Base-by-base conservation (phyloP, 2,329 filamentous ascomycete genomes). In the Trichoderma sp. region DNA sequence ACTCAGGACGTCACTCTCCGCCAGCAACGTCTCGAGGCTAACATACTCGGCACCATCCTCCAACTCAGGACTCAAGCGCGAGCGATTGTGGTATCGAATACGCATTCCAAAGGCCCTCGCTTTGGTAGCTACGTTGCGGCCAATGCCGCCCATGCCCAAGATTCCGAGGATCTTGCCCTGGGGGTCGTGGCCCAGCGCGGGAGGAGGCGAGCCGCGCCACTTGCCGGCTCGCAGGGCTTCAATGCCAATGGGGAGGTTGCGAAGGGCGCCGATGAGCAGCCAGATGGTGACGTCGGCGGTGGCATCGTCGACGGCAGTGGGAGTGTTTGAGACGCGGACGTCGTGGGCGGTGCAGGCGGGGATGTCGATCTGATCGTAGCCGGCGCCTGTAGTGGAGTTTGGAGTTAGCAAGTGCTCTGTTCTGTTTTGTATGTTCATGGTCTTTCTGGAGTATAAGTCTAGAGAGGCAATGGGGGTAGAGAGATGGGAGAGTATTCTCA, bases 71-170 rank as follows among this genome's bases (percentile, higher is more conserved):
- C 81, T 83, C 74, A 96, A 81, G 76, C 84, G 81, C 1, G 83
- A 87, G 8, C 93, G 89, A 79, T 96, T 96, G 77, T 94, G 86
- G 77, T 97, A 96, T 63, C 90, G 86, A 14, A 93, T 86, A 57
- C 81, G 86, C 92, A 96, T 94, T 12, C 91, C 92, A 78, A 97
- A 95, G 0, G 86, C 92, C 69, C 88, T 85, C 3, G 91, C 92
- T 81, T 94, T 94, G 79, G 84, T 88, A 78, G 91, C 93, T 76
- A 96, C 81, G 77, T 94, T 93, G 43, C 91, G 85, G 0, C 94
- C 93, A 73, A 97, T 96, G 3, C 93, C 93, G 24, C 93, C 93
- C 93, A 96, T 95, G 7, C 93, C 93, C 53, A 97, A 80, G 73
- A 97, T 94, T 0, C 93, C 93, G 6, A 97, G 85, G 1, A 90